phyloP scores from a whole-genome alignment of 75 land plant genomes.

The Cryptomeria japonica region DNA sequence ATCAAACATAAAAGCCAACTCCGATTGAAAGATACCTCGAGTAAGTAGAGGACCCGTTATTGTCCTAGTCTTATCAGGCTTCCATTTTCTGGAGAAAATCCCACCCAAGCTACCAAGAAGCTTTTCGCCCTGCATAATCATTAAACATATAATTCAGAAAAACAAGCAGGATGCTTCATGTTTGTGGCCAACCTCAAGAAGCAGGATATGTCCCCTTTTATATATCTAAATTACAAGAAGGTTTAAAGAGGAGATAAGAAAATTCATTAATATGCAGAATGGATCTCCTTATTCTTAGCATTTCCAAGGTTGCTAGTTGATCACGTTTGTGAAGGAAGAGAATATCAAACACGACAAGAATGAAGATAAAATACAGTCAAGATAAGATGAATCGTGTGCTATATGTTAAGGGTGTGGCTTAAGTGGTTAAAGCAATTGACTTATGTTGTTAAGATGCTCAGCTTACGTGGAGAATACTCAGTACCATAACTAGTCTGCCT shows the following conservation, averaged over 20 bases:
- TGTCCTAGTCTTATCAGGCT: slow-evolving; percentile 74
- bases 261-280: background rate
- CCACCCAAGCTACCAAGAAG: slow-evolving; percentile 94
- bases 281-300: background rate
- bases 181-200: background rate
- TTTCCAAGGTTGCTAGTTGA: background rate
- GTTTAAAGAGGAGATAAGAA: background rate
- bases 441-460: too few relatives aligned
- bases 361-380: background rate
- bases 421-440: background rate
- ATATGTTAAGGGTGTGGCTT: background rate
- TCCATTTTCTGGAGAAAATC: slow-evolving; percentile 92
- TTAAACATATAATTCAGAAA: background rate
- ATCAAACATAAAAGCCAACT: background rate
- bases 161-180: background rate
- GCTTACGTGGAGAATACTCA: too few relatives aligned
- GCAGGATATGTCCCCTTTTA: background rate
- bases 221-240: background rate
- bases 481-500: background rate
- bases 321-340: background rate
- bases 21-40: slow-evolving; percentile 30
- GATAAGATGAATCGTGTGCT: background rate
- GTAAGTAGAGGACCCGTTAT: slow-evolving; percentile 63
- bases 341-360: background rate
- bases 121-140: slow-evolving; percentile 82